Conservation (phyloP, 768 basidiomycete species). For the Cubamyces lactineus region DNA sequence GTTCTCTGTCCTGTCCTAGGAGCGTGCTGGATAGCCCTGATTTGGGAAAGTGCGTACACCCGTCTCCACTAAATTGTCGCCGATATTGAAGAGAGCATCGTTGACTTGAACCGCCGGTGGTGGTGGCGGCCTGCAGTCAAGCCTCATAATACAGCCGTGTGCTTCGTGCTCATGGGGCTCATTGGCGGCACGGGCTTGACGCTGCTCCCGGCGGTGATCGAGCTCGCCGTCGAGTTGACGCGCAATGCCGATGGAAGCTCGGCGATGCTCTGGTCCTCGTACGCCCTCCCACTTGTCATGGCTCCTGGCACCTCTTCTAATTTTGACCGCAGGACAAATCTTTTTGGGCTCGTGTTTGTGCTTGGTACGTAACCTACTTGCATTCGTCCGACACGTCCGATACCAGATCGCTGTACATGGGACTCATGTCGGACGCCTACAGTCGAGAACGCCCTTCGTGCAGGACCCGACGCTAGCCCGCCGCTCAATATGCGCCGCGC, state of each 20-base stretch:
- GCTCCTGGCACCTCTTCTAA: not conserved
- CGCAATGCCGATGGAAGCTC: slow-evolving; percentile 79
- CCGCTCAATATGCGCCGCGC: slow-evolving; percentile 74
- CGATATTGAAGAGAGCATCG: too few relatives aligned
- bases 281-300: slow-evolving; percentile 32
- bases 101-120: too few relatives aligned
- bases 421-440: not conserved
- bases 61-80: not conserved
- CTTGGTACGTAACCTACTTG: slow-evolving; percentile 47
- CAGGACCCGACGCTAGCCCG: slow-evolving; percentile 58
- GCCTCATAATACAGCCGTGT: slow-evolving; percentile 57
- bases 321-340: slow-evolving; percentile 55
- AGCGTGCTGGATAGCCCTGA: slow-evolving; percentile 68
- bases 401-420: not conserved
- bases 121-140: slow-evolving; percentile 46
- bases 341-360: slow-evolving; percentile 63
- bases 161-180: slow-evolving; percentile 70
- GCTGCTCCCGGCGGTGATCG: slow-evolving; percentile 76
- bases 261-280: slow-evolving; percentile 78
- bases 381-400: too few relatives aligned
- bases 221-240: slow-evolving; percentile 80
- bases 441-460: slow-evolving; percentile 75
- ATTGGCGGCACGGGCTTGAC: slow-evolving; percentile 68
- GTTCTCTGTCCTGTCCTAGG: slow-evolving; percentile 64
- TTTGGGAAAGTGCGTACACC: slow-evolving; percentile 71